phyloP scores from a whole-genome alignment of 78 protist species.

The Speleostelium caveatum region DNA sequence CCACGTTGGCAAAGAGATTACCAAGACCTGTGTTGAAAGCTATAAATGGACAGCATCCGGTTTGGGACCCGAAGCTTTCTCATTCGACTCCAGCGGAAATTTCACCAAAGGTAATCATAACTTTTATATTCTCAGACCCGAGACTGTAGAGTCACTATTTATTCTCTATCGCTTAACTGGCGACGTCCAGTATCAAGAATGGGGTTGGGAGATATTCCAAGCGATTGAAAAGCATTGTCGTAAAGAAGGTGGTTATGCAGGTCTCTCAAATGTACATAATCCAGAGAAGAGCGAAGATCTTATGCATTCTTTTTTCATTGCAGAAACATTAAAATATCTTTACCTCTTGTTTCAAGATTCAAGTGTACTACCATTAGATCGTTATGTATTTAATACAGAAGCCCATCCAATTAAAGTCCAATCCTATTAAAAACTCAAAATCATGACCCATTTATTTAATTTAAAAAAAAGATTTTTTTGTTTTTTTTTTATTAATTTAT shows the following conservation, averaged over 20 bases:
- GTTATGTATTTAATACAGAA: constrained; percentile 96
- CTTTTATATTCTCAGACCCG: constrained; percentile 88
- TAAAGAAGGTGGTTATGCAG: constrained; percentile 46
- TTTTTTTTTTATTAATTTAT: too few species aligned
- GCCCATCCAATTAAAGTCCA: constrained; percentile 85
- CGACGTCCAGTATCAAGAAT: constrained; percentile 83
- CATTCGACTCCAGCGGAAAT: constrained; percentile 4
- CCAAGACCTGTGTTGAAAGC: constrained; percentile 41
- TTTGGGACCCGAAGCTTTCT: constrained; percentile 81
- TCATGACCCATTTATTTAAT: too few species aligned
- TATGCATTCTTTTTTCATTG: constrained; percentile 87
- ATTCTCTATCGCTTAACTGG: constrained; percentile 81
- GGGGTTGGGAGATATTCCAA: constrained; percentile 89
- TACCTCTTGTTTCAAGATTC: constrained; percentile 83
- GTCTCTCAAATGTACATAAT: constrained; percentile 22
- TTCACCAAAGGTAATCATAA: neutral
- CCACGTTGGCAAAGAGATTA: constrained; percentile 11
- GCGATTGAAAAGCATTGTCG: constrained; percentile 53
- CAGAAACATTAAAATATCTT: constrained; percentile 94
- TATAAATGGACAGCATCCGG: constrained; percentile 61
- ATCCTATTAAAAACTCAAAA: too few species aligned
- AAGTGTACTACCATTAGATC: constrained; percentile 69
- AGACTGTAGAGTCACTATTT: constrained; percentile 89
- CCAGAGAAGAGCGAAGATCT: constrained; percentile 26
- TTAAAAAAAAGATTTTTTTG: too few species aligned